A percentile compares a stretch with the other conserved stretches of the same genome.
Conservation (phyloP, 805 yeast genomes). For the Naumovozyma baii region DNA sequence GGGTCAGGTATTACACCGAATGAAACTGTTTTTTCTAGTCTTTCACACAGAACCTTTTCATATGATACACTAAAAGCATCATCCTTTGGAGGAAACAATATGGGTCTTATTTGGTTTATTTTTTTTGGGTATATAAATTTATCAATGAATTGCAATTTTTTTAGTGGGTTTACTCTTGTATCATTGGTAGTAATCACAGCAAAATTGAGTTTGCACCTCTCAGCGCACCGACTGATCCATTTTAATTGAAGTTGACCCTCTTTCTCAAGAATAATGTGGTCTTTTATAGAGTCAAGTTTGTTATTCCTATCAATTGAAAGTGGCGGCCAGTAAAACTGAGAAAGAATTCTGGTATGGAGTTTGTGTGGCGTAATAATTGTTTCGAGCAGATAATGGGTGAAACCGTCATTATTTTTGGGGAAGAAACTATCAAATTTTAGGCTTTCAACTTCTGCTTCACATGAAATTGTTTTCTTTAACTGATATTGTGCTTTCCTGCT, state of each 20-base stretch:
- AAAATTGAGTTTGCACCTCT: too few relatives aligned
- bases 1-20: background rate
- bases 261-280: too few relatives aligned
- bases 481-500: constrained; percentile 4
- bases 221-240: too few relatives aligned
- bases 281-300: too few relatives aligned
- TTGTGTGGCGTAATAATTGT: too few relatives aligned
- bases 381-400: too few relatives aligned
- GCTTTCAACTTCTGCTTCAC: background rate
- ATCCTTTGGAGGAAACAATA: background rate
- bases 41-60: background rate
- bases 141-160: too few relatives aligned
- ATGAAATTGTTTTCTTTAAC: constrained; percentile 1
- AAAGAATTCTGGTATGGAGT: too few relatives aligned
- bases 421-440: background rate
- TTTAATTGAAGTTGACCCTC: too few relatives aligned
- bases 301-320: too few relatives aligned
- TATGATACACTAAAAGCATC: background rate
- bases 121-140: background rate
- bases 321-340: too few relatives aligned
- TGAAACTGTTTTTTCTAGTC: background rate
- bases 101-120: background rate
- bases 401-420: background rate
- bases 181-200: too few relatives aligned
- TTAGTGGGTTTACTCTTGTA: background rate